Percentiles rank a stretch among this genome's conserved stretches.
phyloP scores from a whole-genome alignment of 1,284 basidiomycete genomes.

The Cutaneotrichosporon arboriforme region DNA sequence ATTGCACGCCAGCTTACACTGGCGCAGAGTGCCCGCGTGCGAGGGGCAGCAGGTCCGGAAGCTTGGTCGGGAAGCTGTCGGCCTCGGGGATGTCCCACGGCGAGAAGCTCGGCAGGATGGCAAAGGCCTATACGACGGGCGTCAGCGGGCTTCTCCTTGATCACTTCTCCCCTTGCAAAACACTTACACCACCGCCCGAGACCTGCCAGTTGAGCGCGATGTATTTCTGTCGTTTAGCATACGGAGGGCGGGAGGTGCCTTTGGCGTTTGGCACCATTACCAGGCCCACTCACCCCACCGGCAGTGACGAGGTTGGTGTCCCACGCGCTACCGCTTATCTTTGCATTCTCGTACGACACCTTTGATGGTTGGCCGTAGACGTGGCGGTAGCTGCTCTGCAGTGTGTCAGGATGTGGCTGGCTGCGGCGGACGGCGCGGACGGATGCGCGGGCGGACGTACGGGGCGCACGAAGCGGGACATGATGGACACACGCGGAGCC shows the following conservation, averaged over 20 bases:
- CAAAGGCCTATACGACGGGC: conserved; percentile 64
- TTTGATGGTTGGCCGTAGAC: conserved; percentile 81
- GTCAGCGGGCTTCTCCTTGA: neutral
- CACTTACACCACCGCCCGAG: conserved; percentile 71
- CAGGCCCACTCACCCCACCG: conserved; percentile 59
- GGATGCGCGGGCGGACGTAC: conserved; percentile 26
- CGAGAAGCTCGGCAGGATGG: conserved; percentile 76
- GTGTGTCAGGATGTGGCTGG: neutral
- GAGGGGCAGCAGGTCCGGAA: conserved; percentile 88
- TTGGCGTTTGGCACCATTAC: too few relatives aligned
- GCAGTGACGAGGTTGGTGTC: conserved; percentile 91
- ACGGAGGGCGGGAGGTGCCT: too few relatives aligned
- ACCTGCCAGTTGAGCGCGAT: conserved; percentile 81
- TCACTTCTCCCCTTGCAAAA: neutral
- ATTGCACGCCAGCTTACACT: conserved; percentile 24
- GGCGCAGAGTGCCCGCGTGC: conserved; percentile 64
- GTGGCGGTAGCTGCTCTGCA: conserved; percentile 64
- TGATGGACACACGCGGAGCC: conserved; percentile 19
- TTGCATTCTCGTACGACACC: conserved; percentile 84
- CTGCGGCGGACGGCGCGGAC: too few relatives aligned
- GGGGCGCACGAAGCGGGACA: conserved; percentile 58
- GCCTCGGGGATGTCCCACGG: conserved; percentile 57
- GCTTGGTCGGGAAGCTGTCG: conserved; percentile 62
- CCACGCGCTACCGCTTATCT: conserved; percentile 84
- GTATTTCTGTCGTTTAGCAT: conserved; percentile 29